Evolutionary conservation across 2,329 filamentous ascomycete genomes (phyloP), one percentile per base, ranked within the genome.

Genomic region (Aspergillus aculeatinus): DNA sequence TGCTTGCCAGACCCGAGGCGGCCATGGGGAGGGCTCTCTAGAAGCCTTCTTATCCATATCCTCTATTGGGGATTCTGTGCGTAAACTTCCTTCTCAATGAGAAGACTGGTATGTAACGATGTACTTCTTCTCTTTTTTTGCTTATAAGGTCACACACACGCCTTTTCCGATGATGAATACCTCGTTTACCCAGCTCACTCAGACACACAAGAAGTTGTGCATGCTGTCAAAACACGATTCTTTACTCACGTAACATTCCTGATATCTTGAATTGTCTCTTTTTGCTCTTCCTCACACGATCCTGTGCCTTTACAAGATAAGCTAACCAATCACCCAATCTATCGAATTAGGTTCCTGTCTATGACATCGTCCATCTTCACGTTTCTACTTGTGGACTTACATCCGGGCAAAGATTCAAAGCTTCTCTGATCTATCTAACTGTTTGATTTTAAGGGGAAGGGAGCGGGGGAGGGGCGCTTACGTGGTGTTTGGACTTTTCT

Each of bases 1-100:
- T 84, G 81, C 77, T 88, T 67, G 82, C 83, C 25, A 81, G 78
- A 68, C 77, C 76, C 16, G 76, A 79, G 55, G 74, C 74, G 27
- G 61, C 64, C 6, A 62, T 65, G 62, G 68, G 67, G 57, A 69
- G 70, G 39, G 65, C 19, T 50, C 42, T 48, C 42, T 33, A 31
- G 14, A 48, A 6, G 21, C n/a, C 25, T n/a, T 50, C 14, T 35
- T 35, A 19, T 53, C 35, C 35, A 19, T 48, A 29, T 19, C 33
- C 21, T 48, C 33, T 48, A 12, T 12, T 12, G 33, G 2, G 33
- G 33, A 12, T 35, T 35, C 4, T 23, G 23, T 35, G 33, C 16
- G 11, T 16, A 35, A 35, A 11, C 25, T 39, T 51, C 14, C 19
- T 39, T 31, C 29, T 44, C 5, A 29, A 2, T 21, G 16, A n/a